phyloP scores from a whole-genome alignment of 495 filamentous ascomycete species.

The Tuber calosporum region DNA sequence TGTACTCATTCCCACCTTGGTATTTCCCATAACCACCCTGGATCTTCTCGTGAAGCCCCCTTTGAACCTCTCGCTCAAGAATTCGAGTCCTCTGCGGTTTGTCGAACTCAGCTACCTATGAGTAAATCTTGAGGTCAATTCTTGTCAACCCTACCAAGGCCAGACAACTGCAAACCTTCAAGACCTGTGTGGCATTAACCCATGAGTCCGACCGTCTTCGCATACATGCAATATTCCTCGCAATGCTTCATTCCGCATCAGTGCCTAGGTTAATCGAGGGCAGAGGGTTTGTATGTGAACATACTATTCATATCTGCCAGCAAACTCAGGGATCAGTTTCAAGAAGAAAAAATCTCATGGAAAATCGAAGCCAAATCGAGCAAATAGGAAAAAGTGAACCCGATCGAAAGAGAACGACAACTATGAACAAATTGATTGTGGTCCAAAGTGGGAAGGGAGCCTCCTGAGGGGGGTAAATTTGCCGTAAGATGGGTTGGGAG shows the following conservation, averaged over 20 bases:
- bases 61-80: slow-evolving; percentile 92
- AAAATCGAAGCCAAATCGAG: background rate
- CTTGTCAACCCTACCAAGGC: slow-evolving; percentile 44
- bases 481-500: background rate
- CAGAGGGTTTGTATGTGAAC: slow-evolving; percentile 12
- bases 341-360: background rate
- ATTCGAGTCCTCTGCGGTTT: slow-evolving; percentile 92
- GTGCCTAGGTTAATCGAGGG: slow-evolving; percentile 9
- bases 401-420: background rate
- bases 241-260: slow-evolving; percentile 35
- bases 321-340: slow-evolving; percentile 8
- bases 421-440: background rate
- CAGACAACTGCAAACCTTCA: slow-evolving; percentile 56
- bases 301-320: slow-evolving; percentile 40
- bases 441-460: slow-evolving; percentile 5
- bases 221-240: slow-evolving; percentile 60
- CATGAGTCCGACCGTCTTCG: slow-evolving; percentile 78
- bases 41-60: slow-evolving; percentile 91
- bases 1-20: slow-evolving; percentile 55
- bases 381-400: slow-evolving; percentile 24
- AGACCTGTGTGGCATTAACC: slow-evolving; percentile 93
- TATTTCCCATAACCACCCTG: slow-evolving; percentile 99
- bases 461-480: slow-evolving; percentile 14
- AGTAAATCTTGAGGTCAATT: background rate
- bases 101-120: slow-evolving; percentile 58